Conservation (phyloP, 495 filamentous ascomycete genomes). For the Podospora pseudoanserina region DNA sequence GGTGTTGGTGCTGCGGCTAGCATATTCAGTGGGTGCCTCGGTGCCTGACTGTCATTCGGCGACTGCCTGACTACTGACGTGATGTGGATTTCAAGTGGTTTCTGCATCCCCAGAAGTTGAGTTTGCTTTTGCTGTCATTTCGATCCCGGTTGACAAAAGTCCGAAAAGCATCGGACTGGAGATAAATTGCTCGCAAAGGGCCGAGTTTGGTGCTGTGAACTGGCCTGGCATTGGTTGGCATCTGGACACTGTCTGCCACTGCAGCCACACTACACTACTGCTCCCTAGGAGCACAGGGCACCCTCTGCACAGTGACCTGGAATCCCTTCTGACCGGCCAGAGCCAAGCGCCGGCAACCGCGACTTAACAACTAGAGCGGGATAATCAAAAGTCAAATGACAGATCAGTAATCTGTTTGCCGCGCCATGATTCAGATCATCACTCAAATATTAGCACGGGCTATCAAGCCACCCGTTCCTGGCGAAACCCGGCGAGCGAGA, state of each 20-base stretch:
- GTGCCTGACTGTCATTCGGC: not conserved
- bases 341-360: not conserved
- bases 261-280: not conserved
- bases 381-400: not conserved
- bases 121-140: slow-evolving; percentile 6
- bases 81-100: not conserved
- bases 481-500: not conserved
- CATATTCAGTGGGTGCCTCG: not conserved
- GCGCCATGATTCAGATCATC: not conserved
- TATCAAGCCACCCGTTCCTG: not conserved
- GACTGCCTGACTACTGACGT: not conserved
- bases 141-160: not conserved
- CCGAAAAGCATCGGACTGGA: slow-evolving; percentile 5
- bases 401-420: slow-evolving; percentile 6
- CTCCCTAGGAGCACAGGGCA: not conserved
- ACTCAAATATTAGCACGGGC: not conserved
- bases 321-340: no score
- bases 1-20: slow-evolving; percentile 3
- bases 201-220: not conserved
- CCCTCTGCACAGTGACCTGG: not conserved
- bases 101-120: slow-evolving; percentile 2
- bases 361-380: not conserved
- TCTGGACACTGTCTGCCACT: not conserved
- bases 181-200: not conserved
- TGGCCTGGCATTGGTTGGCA: not conserved